phyloP scores from a whole-genome alignment of 768 basidiomycete genomes.

The Leccinellum rugosiceps region DNA sequence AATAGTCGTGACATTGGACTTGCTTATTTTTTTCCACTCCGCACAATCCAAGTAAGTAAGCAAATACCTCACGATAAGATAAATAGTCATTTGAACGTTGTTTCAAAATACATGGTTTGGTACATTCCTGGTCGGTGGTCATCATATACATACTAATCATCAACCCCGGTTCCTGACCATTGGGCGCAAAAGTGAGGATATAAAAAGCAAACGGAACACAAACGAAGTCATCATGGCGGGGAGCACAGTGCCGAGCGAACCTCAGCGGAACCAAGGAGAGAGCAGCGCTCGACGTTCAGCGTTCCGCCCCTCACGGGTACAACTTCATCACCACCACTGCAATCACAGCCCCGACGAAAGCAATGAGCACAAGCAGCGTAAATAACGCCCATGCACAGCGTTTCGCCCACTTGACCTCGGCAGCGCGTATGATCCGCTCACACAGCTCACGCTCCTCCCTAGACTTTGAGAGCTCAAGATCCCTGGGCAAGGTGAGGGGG shows the following conservation, averaged over 20 bases:
- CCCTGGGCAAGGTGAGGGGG: constrained; percentile 36
- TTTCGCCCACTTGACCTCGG: constrained; percentile 42
- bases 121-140: too few species aligned
- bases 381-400: constrained; percentile 24
- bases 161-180: not conserved
- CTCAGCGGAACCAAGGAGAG: not conserved
- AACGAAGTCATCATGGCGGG: not conserved
- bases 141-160: not conserved
- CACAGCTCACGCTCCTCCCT: constrained; percentile 33
- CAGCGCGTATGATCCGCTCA: constrained; percentile 30
- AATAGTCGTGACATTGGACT: too few species aligned
- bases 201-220: not conserved
- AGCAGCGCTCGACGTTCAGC: not conserved
- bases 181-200: not conserved
- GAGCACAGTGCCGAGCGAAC: not conserved
- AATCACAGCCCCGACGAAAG: not conserved
- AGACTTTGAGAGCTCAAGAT: constrained; percentile 32
- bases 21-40: too few species aligned
- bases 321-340: not conserved
- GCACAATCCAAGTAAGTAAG: not conserved
- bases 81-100: too few species aligned
- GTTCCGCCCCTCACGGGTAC: not conserved
- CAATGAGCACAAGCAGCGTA: not conserved
- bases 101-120: not conserved
- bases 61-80: too few species aligned